Conservation (phyloP, 371 early-diverging fungal species). For the Zychaea mexicana region DNA sequence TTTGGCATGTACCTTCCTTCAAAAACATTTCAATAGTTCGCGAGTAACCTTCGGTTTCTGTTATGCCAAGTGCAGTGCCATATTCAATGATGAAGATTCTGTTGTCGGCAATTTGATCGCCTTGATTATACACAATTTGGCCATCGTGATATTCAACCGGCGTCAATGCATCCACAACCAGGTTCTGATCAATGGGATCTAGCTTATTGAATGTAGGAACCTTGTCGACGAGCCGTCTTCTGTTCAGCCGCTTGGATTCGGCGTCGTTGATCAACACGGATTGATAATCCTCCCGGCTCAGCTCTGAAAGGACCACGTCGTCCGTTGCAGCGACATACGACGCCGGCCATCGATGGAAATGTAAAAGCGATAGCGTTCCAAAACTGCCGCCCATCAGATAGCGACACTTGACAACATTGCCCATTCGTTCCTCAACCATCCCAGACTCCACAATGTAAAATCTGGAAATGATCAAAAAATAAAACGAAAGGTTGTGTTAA, state of each 20-base stretch:
- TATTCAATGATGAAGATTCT: conserved; percentile 89
- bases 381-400: conserved; percentile 48
- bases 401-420: conserved; percentile 22
- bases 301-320: conserved; percentile 88
- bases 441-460: neutral
- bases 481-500: too few relatives aligned
- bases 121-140: conserved; percentile 66
- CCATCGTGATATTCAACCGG: conserved; percentile 78
- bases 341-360: conserved; percentile 95
- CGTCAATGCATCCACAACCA: conserved; percentile 92
- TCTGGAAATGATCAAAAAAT: neutral
- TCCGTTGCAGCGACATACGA: conserved; percentile 83
- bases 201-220: conserved; percentile 85
- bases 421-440: conserved; percentile 22
- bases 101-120: conserved; percentile 75
- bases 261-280: conserved; percentile 89
- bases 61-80: conserved; percentile 72
- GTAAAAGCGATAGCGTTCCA: conserved; percentile 98
- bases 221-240: conserved; percentile 86
- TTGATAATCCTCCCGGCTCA: conserved; percentile 93
- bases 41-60: conserved; percentile 26
- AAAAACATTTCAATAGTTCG: neutral
- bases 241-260: conserved; percentile 84
- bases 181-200: conserved; percentile 87
- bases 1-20: neutral